Percentiles rank a stretch among this genome's conserved stretches.
Evolutionary conservation across 2,329 filamentous ascomycete species (phyloP).

Genomic region (Pseudogymnoascus sp.): DNA sequence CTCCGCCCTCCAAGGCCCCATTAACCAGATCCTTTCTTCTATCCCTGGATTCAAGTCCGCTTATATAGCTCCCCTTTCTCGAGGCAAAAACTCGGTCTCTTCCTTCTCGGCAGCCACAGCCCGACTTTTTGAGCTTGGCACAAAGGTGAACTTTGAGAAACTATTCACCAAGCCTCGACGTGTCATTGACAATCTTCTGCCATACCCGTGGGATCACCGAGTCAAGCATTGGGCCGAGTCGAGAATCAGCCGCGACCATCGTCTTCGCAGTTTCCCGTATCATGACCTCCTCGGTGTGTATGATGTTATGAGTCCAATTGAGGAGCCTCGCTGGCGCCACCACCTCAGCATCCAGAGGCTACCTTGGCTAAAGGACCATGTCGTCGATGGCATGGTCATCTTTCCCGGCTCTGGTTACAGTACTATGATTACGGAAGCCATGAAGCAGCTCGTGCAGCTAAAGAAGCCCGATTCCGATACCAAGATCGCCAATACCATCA

Average conservation of each 20-base stretch:
- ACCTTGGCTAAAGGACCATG: constrained; percentile 46
- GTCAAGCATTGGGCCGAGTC: constrained; percentile 47
- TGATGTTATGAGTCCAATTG: constrained; percentile 15
- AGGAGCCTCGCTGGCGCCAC: constrained; percentile 25
- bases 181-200: constrained; percentile 4
- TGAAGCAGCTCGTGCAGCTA: neutral
- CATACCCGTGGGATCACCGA: constrained; percentile 46
- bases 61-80: constrained; percentile 15
- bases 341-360: constrained; percentile 32
- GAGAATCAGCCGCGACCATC: constrained; percentile 38
- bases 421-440: constrained; percentile 41
- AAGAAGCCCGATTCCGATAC: neutral
- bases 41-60: constrained; percentile 10
- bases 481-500: constrained; percentile 24
- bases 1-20: constrained; percentile 29
- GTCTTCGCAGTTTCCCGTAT: constrained; percentile 37
- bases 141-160: neutral
- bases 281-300: constrained; percentile 42
- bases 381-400: constrained; percentile 42
- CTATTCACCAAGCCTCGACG: neutral
- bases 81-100: constrained; percentile 15
- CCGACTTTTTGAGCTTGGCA: constrained; percentile 14
- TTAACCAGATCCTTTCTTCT: constrained; percentile 22
- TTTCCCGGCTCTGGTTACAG: constrained; percentile 46
- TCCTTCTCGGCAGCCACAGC: constrained; percentile 15